Evolutionary conservation across 495 filamentous ascomycete species (phyloP).

Genomic region (Collariella sp.): DNA sequence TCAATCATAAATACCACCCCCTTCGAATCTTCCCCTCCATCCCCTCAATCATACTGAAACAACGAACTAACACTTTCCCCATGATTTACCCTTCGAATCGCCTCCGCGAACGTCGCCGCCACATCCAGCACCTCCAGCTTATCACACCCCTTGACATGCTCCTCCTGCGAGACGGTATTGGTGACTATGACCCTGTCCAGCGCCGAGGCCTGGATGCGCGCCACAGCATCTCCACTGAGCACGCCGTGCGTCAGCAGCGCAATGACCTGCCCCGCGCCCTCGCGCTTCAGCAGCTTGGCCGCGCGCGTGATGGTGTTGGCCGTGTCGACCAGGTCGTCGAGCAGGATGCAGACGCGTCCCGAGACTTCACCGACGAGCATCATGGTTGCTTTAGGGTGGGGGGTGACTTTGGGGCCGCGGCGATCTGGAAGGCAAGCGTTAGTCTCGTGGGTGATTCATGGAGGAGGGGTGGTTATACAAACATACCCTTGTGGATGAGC

Average conservation of each 20-base stretch:
- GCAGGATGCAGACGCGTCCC: constrained; percentile 72
- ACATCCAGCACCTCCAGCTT: constrained; percentile 96
- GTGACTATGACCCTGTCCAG: constrained; percentile 90
- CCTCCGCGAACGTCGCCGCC: constrained; percentile 86
- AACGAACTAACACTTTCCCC: constrained; percentile 94
- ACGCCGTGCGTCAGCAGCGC: constrained; percentile 92
- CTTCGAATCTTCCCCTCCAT: neutral
- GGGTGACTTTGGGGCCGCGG: constrained; percentile 80
- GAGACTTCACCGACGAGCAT: constrained; percentile 91
- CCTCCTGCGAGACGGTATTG: constrained; percentile 86
- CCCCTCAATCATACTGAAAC: constrained; percentile 66
- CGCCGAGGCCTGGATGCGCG: constrained; percentile 81
- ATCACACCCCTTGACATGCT: constrained; percentile 54
- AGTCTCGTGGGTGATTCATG: constrained; percentile 34
- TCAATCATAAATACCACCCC: neutral
- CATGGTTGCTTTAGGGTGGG: constrained; percentile 70
- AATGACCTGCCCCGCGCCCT: constrained; percentile 79
- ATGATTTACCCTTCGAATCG: constrained; percentile 91
- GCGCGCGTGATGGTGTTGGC: constrained; percentile 94
- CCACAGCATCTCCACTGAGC: constrained; percentile 87
- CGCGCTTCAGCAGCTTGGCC: constrained; percentile 92
- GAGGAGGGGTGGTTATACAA: neutral
- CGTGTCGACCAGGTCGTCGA: constrained; percentile 93
- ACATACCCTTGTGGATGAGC: constrained; percentile 91
- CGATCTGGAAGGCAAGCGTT: constrained; percentile 58